phyloP scores from a whole-genome alignment of 129 eudicot species.

The Centaurea solstitialis region DNA sequence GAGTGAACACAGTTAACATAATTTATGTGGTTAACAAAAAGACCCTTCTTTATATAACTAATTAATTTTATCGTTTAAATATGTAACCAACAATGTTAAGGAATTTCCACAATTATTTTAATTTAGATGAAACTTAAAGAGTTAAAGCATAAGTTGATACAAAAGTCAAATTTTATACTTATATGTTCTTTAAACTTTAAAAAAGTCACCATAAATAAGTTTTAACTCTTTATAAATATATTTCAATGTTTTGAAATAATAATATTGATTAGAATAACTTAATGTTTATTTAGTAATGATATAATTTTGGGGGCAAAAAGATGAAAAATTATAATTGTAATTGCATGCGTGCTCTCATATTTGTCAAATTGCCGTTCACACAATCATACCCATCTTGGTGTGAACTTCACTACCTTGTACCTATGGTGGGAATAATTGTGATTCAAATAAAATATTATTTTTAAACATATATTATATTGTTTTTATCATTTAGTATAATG shows the following conservation, averaged over 20 bases:
- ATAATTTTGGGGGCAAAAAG: conserved; percentile 28
- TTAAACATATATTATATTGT: background rate
- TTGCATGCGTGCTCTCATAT: conserved; percentile 39
- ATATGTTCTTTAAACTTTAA: too few relatives aligned
- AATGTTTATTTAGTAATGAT: background rate
- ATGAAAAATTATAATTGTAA: conserved; percentile 27
- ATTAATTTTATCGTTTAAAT: background rate
- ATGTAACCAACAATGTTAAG: background rate
- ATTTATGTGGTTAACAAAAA: too few relatives aligned
- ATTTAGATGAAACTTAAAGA: too few relatives aligned
- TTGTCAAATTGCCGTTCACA: conserved; percentile 25
- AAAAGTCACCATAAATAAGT: too few relatives aligned
- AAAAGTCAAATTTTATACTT: too few relatives aligned
- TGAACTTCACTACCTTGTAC: conserved; percentile 31
- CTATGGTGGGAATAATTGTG: conserved; percentile 26
- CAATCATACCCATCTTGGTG: conserved; percentile 31
- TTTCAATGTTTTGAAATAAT: background rate
- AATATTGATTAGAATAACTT: background rate
- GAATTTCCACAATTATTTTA: background rate
- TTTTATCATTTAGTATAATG: background rate
- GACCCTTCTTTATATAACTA: too few relatives aligned
- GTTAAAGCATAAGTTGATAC: too few relatives aligned
- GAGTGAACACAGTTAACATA: too few relatives aligned
- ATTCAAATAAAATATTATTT: conserved; percentile 7
- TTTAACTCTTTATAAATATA: too few relatives aligned